Evolutionary conservation across 306 rosid species (phyloP).

Genomic region (Cicer cuneatum): DNA sequence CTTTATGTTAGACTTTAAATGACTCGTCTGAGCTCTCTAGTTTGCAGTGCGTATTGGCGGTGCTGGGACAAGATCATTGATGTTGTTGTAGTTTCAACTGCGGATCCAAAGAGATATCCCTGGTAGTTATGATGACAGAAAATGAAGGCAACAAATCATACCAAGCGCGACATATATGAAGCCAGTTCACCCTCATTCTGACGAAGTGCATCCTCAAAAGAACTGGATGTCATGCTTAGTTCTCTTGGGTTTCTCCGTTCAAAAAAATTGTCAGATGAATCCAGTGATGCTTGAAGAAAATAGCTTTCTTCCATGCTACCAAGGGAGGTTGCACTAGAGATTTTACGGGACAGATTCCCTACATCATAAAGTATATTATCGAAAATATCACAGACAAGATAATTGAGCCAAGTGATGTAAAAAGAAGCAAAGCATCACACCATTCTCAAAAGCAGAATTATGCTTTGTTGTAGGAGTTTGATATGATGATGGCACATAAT

Average conservation of each 20-base stretch:
- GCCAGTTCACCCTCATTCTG: slow-evolving; percentile 99
- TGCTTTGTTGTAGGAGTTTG: slow-evolving; percentile 61
- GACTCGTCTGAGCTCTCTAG: too few relatives aligned
- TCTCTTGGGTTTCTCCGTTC: slow-evolving; percentile 82
- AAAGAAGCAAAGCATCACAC: slow-evolving; percentile 52
- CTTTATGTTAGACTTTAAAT: too few relatives aligned
- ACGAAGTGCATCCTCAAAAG: slow-evolving; percentile 96
- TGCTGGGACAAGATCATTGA: too few relatives aligned
- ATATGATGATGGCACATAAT: slow-evolving; percentile 61
- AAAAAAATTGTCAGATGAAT: slow-evolving; percentile 71
- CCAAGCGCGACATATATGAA: slow-evolving; percentile 97
- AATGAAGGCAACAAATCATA: slow-evolving; percentile 50
- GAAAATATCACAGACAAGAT: slow-evolving; percentile 41
- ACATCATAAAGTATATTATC: slow-evolving; percentile 44
- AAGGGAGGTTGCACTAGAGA: slow-evolving; percentile 89
- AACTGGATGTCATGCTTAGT: slow-evolving; percentile 77
- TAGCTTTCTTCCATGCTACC: slow-evolving; percentile 98
- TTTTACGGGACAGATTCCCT: slow-evolving; percentile 80
- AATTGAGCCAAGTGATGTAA: slow-evolving; percentile 31
- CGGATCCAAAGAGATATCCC: too few relatives aligned
- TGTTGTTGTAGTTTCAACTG: too few relatives aligned
- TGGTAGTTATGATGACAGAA: slow-evolving; percentile 32
- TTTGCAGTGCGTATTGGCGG: too few relatives aligned
- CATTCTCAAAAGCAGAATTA: slow-evolving; percentile 79
- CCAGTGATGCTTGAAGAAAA: slow-evolving; percentile 94